Evolutionary conservation across 345 rosid species (phyloP), one percentile per base, ranked within the genome.

Genomic region (Stellera chamaejasme): DNA sequence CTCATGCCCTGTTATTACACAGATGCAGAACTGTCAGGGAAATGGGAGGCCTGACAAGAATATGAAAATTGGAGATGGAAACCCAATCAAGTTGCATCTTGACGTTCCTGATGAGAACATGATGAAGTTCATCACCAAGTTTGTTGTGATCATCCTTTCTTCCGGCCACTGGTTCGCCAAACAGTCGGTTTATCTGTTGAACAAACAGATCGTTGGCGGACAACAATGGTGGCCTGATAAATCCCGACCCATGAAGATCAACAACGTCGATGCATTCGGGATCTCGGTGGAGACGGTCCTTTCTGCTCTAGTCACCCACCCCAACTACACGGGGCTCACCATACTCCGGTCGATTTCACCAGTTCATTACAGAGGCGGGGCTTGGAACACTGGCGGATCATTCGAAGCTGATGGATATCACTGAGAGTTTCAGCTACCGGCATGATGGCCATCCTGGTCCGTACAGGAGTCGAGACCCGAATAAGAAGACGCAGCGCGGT

Each of bases 1-100:
- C 76, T 65, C 90, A 5, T 94, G 99, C 72, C 97, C 97, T 51
- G 74, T 87, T 54, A 36, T 90, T 52, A 83, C 96, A 28, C 99
- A 90, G 87, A 87, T 83, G 97, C 97, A 87, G 79, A 93, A 94
- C 76, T 94, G 99, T 78, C 99, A 83, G 73, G 99, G 97, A 10
- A 93, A 93, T 61, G 99, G 97, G 59, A 82, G 99, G 70, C 90
- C 95, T 36, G 99, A 93, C 68, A 83, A 69, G 90, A 83, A 66
- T 87, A 93, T 45, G 97, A 93, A 74, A 83, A 75, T 76, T 93
- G 95, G 95, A 81, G 95, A 54, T 93, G 97, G 99, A 90, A 77
- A 56, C 99, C 99, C 19, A 69, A 71, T 54, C 26, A 93, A 93
- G 78, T 86, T 89, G 66, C 90, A 87, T 54, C 89, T 93, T n/a